Base-by-base conservation (phyloP, 2,329 filamentous ascomycete species). In the Fusarium brachygibbosum region DNA sequence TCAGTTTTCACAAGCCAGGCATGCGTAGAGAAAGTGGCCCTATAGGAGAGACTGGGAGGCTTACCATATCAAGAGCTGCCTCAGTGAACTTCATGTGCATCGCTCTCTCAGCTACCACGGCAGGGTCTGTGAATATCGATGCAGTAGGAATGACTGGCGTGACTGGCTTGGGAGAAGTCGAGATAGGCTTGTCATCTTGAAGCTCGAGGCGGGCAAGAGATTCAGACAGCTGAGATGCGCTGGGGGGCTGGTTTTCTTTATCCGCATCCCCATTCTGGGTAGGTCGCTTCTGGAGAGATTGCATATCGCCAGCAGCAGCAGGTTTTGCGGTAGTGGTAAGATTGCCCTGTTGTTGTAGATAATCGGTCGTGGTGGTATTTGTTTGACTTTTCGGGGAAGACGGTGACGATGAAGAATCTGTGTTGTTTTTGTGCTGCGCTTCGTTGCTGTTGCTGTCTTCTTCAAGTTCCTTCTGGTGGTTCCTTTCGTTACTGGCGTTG, bases 21-120 rank as follows among this genome's bases (percentile, higher is more conserved):
- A 19, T 19, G 23, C 3, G 28, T 12, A 25, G 6, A 50, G 32
- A 23, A 28, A 19, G 13, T n/a, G 12, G 10, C 16, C 12, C 16
- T 25, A 14, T 23, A 17, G 16, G 13, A 28, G 41, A 50, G 48
- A 23, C 16, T 23, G 23, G 32, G 6, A 21, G n/a, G 77, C 83
- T 74, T 82, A 95, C 93, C 93, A 97, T 97, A 71, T 90, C 86
- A 71, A 98, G 86, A 66, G 94, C 94, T 78, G 95, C 91, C 72
- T 90, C 88, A 88, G 97, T 97, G 81, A 94, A 97, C 42, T 77
- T 79, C 70, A 79, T 72, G 59, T 81, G 79, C 64, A 76, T 70
- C 23, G 76, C 78, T 46, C 77, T 71, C 62, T 79, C 78, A 19
- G 75, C 76, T 32, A 75, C 58, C 17, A 77, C 69, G 16, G 66